Evolutionary conservation across 768 basidiomycete species (phyloP), one percentile per base, ranked within the genome.

Genomic region (Chalciporus sphaerocephalus): DNA sequence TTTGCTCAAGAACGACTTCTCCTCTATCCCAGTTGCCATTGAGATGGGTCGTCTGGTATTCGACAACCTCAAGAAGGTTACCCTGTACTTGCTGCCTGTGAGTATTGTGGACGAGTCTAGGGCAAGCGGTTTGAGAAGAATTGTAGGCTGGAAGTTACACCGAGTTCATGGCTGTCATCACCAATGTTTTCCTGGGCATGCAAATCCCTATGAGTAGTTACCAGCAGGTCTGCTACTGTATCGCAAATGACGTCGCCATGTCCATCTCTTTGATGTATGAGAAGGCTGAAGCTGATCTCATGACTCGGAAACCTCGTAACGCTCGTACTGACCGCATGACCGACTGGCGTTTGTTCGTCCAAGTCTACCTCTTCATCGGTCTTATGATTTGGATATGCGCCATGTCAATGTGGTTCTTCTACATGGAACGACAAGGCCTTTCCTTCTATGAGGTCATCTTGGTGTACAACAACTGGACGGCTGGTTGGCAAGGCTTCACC

Each of bases 31-130:
- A 12, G 67, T 74, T 25, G 80, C 76, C 5, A 77, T 82, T 47
- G 70, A 79, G 56, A 74, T 79, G 60, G 81, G 81, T 40, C 74
- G 79, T 13, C 64, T 78, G 15, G 74, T 78, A 1, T 81, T 81
- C 46, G 76, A 80, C 51, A 81, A 81, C 52, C 58, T 82, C 18
- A 72, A 74, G 69, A 74, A 78, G 64, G 61, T 74, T 16, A 70
- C 71, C 4, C 42, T 71, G 13, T 71, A 73, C 40, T 55, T 75
- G 17, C 64, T 74, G 56, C 74, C 74, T 13, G 69, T 69, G 35
- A 45, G 65, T 51, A 11, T 4, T 4, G 20, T 25, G 34, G 11
- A n/a, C 13, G 6, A 16, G 8, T 9, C 10, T 17, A 12, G 36
- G 38, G 11, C 30, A 39, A 43, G 33, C 20, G 10, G n/a, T 5